Evolutionary conservation across 345 rosid genomes (phyloP).

Genomic region (Euphorbia lathyris): DNA sequence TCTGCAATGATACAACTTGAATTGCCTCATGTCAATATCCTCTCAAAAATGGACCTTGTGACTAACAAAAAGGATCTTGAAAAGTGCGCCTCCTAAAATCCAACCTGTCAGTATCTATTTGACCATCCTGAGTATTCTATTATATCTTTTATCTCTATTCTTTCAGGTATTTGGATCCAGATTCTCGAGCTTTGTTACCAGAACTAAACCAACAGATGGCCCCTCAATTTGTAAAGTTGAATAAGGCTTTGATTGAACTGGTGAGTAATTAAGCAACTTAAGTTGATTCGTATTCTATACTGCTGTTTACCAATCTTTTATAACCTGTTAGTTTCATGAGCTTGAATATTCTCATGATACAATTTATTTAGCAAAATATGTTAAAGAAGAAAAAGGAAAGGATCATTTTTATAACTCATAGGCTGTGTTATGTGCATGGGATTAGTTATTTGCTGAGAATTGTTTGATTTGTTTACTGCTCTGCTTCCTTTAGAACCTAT

Average conservation of each 20-base stretch:
- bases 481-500: background rate
- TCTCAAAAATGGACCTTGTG: conserved; percentile 92
- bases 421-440: background rate
- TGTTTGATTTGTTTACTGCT: background rate
- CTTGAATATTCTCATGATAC: background rate
- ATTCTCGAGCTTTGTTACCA: conserved; percentile 58
- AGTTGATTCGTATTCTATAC: background rate
- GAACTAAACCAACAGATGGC: conserved; percentile 77
- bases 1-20: conserved; percentile 96
- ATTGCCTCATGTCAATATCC: conserved; percentile 81
- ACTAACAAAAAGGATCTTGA: conserved; percentile 62
- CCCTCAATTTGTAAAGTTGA: conserved; percentile 71
- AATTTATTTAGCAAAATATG: background rate
- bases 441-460: background rate
- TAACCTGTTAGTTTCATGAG: background rate
- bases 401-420: background rate
- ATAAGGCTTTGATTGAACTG: conserved; percentile 75
- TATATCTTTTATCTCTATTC: conserved; percentile 8
- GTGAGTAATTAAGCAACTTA: conserved; percentile 33
- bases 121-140: conserved; percentile 4
- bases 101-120: background rate
- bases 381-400: background rate
- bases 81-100: conserved; percentile 40
- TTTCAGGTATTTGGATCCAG: conserved; percentile 78
- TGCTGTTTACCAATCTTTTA: background rate